Conservation (phyloP, 345 rosid species). For the Eucalyptus tenuipes region DNA sequence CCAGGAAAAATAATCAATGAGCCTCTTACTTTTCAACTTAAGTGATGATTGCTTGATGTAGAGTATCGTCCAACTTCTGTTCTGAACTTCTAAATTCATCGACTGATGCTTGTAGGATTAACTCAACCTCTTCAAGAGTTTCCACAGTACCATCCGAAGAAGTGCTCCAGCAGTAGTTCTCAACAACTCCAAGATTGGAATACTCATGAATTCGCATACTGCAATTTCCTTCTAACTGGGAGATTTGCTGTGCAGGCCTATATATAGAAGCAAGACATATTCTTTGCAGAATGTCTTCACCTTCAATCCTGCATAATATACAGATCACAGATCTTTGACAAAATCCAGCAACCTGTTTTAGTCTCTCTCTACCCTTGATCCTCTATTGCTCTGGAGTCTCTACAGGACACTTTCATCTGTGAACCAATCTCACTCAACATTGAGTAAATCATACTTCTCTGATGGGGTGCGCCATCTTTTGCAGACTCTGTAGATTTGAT, state of each 20-base stretch:
- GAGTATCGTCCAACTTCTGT: background rate
- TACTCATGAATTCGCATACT: background rate
- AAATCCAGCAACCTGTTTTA: background rate
- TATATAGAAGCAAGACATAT: background rate
- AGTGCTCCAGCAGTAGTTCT: background rate
- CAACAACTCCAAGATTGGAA: background rate
- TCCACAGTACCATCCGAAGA: background rate
- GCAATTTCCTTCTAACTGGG: background rate
- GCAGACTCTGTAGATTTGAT: background rate
- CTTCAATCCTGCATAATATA: background rate
- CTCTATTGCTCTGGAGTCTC: background rate
- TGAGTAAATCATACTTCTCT: conserved; percentile 17
- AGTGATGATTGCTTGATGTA: background rate
- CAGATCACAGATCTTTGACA: background rate
- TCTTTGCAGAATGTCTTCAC: background rate
- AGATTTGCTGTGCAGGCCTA: background rate
- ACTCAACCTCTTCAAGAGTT: background rate
- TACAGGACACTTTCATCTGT: conserved; percentile 8
- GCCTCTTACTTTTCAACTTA: background rate
- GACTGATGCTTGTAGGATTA: background rate
- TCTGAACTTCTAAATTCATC: background rate
- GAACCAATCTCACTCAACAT: conserved; percentile 39
- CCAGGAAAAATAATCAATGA: too few species aligned
- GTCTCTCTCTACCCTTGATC: background rate
- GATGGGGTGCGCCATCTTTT: conserved; percentile 1